Evolutionary conservation across 164 flowering plant species (phyloP), one percentile per base, ranked within the genome.

Genomic region (Macadamia tetraphylla): DNA sequence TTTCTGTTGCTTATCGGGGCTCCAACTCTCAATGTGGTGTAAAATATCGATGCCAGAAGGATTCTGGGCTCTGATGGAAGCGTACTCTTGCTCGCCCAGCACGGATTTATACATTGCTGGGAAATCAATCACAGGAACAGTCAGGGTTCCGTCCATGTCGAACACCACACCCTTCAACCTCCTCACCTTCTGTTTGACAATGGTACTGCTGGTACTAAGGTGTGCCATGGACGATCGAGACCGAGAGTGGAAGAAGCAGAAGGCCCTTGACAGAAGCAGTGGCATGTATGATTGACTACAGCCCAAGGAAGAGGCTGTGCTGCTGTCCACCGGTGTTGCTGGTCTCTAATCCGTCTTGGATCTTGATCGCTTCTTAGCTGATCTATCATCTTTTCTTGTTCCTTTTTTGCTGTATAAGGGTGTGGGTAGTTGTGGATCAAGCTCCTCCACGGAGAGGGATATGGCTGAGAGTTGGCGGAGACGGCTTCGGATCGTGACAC

Each of bases 81-180:
- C 30, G 63, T 88, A 89, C 76, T 82, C 88, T 12, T 87, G 85
- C 29, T 89, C 91, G 29, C 97, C 97, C 8, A 94, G 82, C 57
- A 94, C 96, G 17, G 86, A 78, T 67, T 69, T 83, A 81, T 89
- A 89, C 98, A 94, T 94, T 11, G 97, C 89, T 11, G 82, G 69
- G 68, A 94, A 94, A 66, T 94, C 91, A 67, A 94, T 94, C 56
- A 76, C 97, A 49, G 97, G 97, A 35, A 94, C 91, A 0, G 98
- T 94, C 14, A 94, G 85, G 70, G 98, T 94, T 57, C 97, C 98
- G 81, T 94, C 98, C 97, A 94, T 94, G 88, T 94, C 98, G 75
- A 94, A 94, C 3, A 94, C 97, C 58, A 94, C 92, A 49, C 98
- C 98, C 17, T 86, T 68, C 10, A 93, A 79, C 68, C 83, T 74